Percentiles rank a stretch among this genome's conserved stretches.
phyloP scores from a whole-genome alignment of 257 asterid species.

The Ehretia macrophylla region DNA sequence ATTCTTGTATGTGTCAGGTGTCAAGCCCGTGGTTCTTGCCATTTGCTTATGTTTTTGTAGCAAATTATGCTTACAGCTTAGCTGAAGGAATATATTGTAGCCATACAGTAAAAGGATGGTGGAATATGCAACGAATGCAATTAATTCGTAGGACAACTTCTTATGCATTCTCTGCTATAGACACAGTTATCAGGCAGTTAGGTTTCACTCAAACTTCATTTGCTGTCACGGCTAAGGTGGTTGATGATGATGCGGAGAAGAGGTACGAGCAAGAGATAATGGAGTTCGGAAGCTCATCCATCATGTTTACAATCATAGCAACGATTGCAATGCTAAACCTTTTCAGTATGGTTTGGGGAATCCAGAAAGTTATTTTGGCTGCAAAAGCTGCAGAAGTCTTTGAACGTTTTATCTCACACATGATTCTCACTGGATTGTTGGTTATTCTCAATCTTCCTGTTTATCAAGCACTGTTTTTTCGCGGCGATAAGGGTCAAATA shows the following conservation, averaged over 20 bases:
- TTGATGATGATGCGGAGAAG: conserved; percentile 38
- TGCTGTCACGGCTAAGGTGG: conserved; percentile 49
- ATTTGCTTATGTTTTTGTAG: conserved; percentile 37
- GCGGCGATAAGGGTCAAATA: conserved; percentile 31
- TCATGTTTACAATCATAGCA: conserved; percentile 38
- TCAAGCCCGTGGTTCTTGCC: conserved; percentile 54
- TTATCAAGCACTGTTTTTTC: conserved; percentile 33
- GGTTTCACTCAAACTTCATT: conserved; percentile 52
- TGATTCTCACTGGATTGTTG: conserved; percentile 23
- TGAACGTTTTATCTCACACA: conserved; percentile 21
- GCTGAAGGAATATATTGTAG: conserved; percentile 41
- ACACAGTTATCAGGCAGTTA: conserved; percentile 28
- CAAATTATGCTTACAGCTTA: conserved; percentile 27
- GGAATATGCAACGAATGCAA: conserved; percentile 60
- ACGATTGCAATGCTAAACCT: conserved; percentile 55
- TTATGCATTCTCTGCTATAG: conserved; percentile 43
- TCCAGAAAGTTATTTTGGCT: conserved; percentile 20
- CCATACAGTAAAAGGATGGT: conserved; percentile 49
- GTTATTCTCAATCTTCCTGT: conserved; percentile 28
- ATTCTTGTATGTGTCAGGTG: conserved; percentile 25
- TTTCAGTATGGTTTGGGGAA: conserved; percentile 38
- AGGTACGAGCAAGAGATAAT: conserved; percentile 48
- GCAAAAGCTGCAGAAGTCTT: neutral
- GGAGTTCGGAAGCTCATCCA: conserved; percentile 59
- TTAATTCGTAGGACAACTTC: conserved; percentile 48